A percentile compares a stretch with the other conserved stretches of the same genome.
Conservation (phyloP, 2,329 filamentous ascomycete species). For the Trichoderma gracile region DNA sequence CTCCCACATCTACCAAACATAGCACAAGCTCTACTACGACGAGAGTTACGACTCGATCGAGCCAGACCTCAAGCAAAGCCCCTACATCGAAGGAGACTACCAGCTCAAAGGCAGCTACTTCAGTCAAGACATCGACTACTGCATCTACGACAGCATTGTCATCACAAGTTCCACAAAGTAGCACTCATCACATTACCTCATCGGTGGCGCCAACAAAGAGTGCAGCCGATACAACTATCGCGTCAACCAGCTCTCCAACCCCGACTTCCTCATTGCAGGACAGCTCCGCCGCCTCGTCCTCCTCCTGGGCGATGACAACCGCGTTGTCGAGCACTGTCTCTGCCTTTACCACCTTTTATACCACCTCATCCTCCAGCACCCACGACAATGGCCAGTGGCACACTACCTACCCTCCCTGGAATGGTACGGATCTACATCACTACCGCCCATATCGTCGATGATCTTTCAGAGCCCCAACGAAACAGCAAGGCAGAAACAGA, state of each 20-base stretch:
- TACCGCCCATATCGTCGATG: background rate
- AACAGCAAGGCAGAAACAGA: background rate
- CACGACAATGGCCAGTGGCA: constrained; percentile 50
- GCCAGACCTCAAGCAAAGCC: background rate
- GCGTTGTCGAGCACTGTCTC: constrained; percentile 26
- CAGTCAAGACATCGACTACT: background rate
- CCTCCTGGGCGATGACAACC: constrained; percentile 26
- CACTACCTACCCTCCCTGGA: constrained; percentile 49
- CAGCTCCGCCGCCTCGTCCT: constrained; percentile 22
- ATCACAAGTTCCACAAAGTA: background rate
- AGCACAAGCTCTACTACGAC: constrained; percentile 12
- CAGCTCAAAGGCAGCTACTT: constrained; percentile 11
- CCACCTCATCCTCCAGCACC: constrained; percentile 33
- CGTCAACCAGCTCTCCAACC: constrained; percentile 1
- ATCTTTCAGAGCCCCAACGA: constrained; percentile 7
- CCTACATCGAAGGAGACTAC: constrained; percentile 14
- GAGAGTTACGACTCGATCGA: constrained; percentile 1
- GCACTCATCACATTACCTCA: background rate
- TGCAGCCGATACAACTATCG: background rate
- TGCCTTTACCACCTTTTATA: constrained; percentile 28
- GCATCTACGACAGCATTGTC: background rate
- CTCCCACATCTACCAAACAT: constrained; percentile 26
- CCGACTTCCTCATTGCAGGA: background rate
- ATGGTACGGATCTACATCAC: constrained; percentile 36
- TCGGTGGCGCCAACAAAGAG: background rate